These are phyloP conservation scores for Hordeum marinum DNA, from an alignment of 176 grass and related monocot species.

Conservation along the genomic window DNA sequence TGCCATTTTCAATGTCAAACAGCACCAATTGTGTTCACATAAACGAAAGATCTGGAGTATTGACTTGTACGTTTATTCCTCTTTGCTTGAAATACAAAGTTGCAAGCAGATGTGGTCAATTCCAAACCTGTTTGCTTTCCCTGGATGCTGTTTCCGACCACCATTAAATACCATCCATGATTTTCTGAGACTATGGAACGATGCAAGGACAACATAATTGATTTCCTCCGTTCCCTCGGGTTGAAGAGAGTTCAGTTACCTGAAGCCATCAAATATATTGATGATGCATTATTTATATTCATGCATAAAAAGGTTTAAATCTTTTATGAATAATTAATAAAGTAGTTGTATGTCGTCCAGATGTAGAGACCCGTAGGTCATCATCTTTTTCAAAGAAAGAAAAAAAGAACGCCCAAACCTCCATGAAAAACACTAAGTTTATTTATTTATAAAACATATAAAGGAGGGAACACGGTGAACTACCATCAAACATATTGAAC, in stretches of 20 bases:
- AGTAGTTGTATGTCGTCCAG: too few species aligned
- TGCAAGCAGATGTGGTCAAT: background rate
- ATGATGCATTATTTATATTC: background rate
- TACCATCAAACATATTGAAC: background rate
- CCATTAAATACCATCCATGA: background rate
- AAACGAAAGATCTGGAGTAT: background rate
- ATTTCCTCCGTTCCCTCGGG: background rate
- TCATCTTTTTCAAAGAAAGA: too few species aligned
- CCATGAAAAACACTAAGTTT: too few species aligned
- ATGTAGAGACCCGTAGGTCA: too few species aligned
- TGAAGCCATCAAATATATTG: too few species aligned
- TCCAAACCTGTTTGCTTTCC: background rate
- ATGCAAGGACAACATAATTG: background rate
- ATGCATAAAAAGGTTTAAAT: too few species aligned
- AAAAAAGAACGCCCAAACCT: too few species aligned
- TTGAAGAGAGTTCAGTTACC: background rate
- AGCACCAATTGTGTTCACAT: background rate
- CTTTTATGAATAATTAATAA: too few species aligned
- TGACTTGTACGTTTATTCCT: background rate
- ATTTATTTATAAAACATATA: too few species aligned
- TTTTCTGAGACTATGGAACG: slow-evolving; percentile 10
- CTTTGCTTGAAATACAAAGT: background rate
- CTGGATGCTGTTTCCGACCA: background rate
- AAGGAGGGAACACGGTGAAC: too few species aligned
- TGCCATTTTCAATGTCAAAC: background rate